These are phyloP conservation scores for Cocos nucifera DNA, from an alignment of 176 grass and related monocot genomes.

Conservation along the genomic window DNA sequence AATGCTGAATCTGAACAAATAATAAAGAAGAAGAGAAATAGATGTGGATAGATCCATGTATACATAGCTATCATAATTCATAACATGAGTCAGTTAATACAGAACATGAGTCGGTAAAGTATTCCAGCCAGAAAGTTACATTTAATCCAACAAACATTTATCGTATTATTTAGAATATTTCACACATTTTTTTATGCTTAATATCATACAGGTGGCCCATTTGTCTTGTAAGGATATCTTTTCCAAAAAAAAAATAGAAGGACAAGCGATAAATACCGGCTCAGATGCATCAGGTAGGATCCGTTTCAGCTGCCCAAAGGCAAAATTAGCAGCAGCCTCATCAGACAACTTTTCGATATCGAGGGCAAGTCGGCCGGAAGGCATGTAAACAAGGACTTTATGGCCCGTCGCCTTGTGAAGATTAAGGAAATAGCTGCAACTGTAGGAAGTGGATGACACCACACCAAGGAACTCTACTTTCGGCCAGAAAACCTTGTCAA, in stretches of 20 bases:
- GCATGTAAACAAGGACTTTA: conserved; percentile 94
- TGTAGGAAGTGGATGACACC: conserved; percentile 72
- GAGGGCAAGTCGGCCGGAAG: conserved; percentile 72
- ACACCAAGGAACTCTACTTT: conserved; percentile 96
- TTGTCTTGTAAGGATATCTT: too few species aligned
- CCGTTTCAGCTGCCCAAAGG: conserved; percentile 71
- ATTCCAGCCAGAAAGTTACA: too few species aligned
- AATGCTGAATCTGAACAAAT: conserved; percentile 59
- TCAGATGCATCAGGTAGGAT: conserved; percentile 81
- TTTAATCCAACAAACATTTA: too few species aligned
- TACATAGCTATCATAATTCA: too few species aligned
- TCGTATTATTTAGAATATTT: too few species aligned
- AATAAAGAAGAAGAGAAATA: neutral
- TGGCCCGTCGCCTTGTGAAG: conserved; percentile 94
- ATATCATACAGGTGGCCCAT: too few species aligned
- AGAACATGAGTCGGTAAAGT: too few species aligned
- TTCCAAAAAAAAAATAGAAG: too few species aligned
- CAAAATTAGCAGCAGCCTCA: conserved; percentile 74
- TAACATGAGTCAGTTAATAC: too few species aligned
- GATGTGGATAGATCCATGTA: too few species aligned
- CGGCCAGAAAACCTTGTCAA: conserved; percentile 91
- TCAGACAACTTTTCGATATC: conserved; percentile 97
- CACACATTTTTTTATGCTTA: too few species aligned
- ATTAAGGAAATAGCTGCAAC: conserved; percentile 98
- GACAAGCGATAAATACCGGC: conserved; percentile 37